These are phyloP conservation scores for Funneliformis geosporum DNA, from an alignment of 192 early-diverging fungal species.

Conservation along the genomic window DNA sequence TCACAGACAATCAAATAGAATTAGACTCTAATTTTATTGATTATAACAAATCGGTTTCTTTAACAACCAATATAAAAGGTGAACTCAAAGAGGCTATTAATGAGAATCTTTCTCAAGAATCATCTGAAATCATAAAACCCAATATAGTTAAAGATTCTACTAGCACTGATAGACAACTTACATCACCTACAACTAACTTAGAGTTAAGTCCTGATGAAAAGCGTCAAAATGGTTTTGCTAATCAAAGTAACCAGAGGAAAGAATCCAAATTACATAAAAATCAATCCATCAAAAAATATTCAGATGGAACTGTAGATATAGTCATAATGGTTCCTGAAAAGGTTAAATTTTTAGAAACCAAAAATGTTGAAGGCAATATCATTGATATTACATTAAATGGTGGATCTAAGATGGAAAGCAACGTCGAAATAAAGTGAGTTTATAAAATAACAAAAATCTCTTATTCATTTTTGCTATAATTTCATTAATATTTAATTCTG, in stretches of 20 bases:
- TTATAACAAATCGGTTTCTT: not conserved
- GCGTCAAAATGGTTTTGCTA: slow-evolving; percentile 18
- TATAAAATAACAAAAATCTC: not conserved
- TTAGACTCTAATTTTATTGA: not conserved
- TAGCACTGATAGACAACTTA: not conserved
- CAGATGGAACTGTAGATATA: slow-evolving; percentile 1
- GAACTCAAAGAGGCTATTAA: not conserved
- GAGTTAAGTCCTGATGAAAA: slow-evolving; percentile 28
- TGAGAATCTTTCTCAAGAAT: not conserved
- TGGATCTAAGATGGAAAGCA: not conserved
- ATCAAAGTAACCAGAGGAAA: not conserved
- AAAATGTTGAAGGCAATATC: not conserved
- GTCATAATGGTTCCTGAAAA: slow-evolving; percentile 4
- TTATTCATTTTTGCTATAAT: not conserved
- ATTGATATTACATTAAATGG: not conserved
- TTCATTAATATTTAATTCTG: not conserved
- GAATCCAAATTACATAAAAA: not conserved
- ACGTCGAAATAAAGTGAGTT: not conserved
- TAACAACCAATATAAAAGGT: not conserved
- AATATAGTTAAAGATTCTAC: not conserved
- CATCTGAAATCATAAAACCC: not conserved
- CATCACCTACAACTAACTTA: not conserved
- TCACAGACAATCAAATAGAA: not conserved
- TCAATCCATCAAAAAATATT: not conserved
- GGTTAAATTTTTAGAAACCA: not conserved